phyloP scores from a whole-genome alignment of 2,329 filamentous ascomycete genomes.

The Beauveria medogensis region DNA sequence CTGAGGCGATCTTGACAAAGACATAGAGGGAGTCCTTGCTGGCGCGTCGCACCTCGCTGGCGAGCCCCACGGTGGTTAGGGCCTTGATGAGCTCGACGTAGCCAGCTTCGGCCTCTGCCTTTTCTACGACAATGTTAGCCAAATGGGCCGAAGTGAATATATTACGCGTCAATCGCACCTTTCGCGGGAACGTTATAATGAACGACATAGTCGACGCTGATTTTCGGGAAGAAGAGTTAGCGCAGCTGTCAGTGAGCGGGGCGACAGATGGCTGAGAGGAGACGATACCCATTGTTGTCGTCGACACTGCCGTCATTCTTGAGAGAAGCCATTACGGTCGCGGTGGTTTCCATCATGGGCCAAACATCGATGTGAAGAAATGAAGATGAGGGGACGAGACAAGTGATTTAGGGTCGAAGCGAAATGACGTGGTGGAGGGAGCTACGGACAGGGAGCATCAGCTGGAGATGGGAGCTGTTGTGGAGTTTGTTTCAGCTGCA shows the following conservation, averaged over 20 bases:
- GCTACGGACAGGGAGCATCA: not conserved
- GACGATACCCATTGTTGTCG: constrained; percentile 6
- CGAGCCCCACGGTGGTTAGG: constrained; percentile 71
- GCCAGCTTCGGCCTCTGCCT: constrained; percentile 59
- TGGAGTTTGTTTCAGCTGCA: constrained; percentile 1
- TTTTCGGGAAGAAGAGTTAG: constrained; percentile 8
- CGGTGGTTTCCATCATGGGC: not conserved
- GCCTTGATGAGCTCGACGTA: constrained; percentile 72
- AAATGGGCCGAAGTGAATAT: not conserved
- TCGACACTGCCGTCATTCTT: constrained; percentile 10
- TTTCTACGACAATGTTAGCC: constrained; percentile 39
- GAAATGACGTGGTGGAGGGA: constrained; percentile 5
- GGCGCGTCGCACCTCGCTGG: constrained; percentile 79
- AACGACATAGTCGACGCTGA: constrained; percentile 80
- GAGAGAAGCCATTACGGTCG: not conserved
- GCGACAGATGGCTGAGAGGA: not conserved
- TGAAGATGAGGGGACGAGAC: not conserved
- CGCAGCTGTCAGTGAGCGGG: not conserved
- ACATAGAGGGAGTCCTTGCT: constrained; percentile 68
- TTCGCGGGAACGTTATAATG: constrained; percentile 64
- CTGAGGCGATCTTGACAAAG: constrained; percentile 73
- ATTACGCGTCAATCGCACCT: constrained; percentile 37
- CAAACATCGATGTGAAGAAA: not conserved
- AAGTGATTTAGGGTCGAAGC: not conserved
- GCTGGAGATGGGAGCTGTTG: constrained; percentile 2